Percentiles rank a stretch among this genome's conserved stretches.
Evolutionary conservation across 1,139 yeast genomes (phyloP).

Genomic region (Hemisphaericaspora subhashii): DNA sequence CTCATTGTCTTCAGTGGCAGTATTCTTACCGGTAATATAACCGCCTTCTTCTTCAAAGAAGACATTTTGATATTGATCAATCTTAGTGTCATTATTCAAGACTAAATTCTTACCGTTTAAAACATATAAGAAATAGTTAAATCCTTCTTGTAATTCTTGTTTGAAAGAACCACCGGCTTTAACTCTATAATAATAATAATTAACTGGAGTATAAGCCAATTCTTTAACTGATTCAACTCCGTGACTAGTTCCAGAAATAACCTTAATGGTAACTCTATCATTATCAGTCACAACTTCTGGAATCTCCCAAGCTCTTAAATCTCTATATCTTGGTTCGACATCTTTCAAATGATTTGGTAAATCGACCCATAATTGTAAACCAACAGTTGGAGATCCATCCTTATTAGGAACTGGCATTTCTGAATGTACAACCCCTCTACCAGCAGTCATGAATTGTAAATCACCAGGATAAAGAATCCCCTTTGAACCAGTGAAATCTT

Average conservation of each 20-base stretch:
- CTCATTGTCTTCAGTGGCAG: constrained; percentile 27
- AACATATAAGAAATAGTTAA: constrained; percentile 73
- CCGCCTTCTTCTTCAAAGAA: constrained; percentile 72
- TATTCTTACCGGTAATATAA: constrained; percentile 50
- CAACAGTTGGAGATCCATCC: constrained; percentile 59
- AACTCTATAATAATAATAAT: constrained; percentile 67
- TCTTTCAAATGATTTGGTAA: constrained; percentile 70
- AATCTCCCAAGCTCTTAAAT: constrained; percentile 68
- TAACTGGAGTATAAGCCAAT: constrained; percentile 82
- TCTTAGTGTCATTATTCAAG: constrained; percentile 41
- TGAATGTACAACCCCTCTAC: constrained; percentile 82
- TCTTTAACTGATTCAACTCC: constrained; percentile 75
- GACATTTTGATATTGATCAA: constrained; percentile 52
- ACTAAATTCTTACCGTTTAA: constrained; percentile 58
- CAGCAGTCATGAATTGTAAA: constrained; percentile 94
- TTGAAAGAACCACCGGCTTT: constrained; percentile 67
- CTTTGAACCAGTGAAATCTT: constrained; percentile 83
- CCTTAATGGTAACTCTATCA: constrained; percentile 67
- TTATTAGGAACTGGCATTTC: constrained; percentile 76
- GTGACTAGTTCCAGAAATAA: constrained; percentile 74
- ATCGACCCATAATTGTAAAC: constrained; percentile 92
- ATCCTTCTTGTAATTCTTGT: constrained; percentile 62
- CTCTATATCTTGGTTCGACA: constrained; percentile 77
- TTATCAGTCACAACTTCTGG: constrained; percentile 64
- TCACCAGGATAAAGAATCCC: constrained; percentile 85